Evolutionary conservation across 78 protist genomes (phyloP), one percentile per base, ranked within the genome.

Genomic region (Mantamonas sphyraenae): DNA sequence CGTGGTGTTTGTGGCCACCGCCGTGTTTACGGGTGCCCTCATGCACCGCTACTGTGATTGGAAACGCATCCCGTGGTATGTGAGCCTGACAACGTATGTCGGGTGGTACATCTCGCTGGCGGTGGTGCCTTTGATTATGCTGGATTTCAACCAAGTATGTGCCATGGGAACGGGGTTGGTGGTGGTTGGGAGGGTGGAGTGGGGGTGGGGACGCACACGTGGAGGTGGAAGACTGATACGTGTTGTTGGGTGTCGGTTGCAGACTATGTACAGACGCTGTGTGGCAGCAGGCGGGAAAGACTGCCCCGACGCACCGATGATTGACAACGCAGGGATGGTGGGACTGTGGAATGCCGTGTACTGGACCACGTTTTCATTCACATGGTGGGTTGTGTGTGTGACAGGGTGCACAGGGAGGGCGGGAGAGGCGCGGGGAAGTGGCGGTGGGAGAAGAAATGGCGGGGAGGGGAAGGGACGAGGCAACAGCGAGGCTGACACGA

Each of bases 101-200:
- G 30, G 38, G 7, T 79, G 84, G 84, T 79, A 57, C 45, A 38
- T 79, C 35, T 79, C 75, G 64, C 64, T 68, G 58, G 47, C 65
- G 55, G 68, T 79, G 20, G 68, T 79, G 38, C 53, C 64, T 9
- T 35, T 79, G 35, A 66, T 79, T 12, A 77, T 78, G 22, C 34
- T 79, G 37, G 84, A 74, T 47, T 50, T 74, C 59, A 47, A 57
- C 30, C 7, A 40, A 45, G 79, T 74, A 63, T 8, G 79, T 74
- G 19, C 14, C 31, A 30, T 2, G 24, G 19, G 57, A 3, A 8
- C 24, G 24, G 38, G 24, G 37, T 30, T 14, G 8, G 10, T 53
- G 10, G 10, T 9, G 8, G 10, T 22, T 4, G 8, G 31, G 4
- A 4, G 10, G 30, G 10, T 4, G 10, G 30, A 19, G 31, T 12